Conservation (phyloP, 768 basidiomycete species). For the Postia placenta region DNA sequence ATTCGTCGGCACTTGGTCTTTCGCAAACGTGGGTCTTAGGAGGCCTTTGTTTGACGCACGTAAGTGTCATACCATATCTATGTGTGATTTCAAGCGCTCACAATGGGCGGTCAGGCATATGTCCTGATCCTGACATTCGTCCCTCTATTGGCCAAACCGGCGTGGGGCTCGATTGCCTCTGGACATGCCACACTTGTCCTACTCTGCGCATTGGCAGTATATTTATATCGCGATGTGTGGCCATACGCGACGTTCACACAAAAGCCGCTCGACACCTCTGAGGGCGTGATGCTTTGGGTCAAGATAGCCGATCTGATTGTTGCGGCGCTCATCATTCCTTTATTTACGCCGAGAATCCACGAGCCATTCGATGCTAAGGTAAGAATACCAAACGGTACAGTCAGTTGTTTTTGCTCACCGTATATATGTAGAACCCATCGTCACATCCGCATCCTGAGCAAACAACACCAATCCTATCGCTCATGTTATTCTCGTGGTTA, state of each 20-base stretch:
- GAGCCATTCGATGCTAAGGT: slow-evolving; percentile 47
- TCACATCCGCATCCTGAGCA: slow-evolving; percentile 23
- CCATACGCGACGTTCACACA: slow-evolving; percentile 49
- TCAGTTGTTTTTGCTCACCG: too few relatives aligned
- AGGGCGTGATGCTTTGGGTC: slow-evolving; percentile 46
- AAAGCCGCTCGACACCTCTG: slow-evolving; percentile 38
- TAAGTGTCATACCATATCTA: slow-evolving; percentile 2
- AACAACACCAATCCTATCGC: slow-evolving; percentile 23
- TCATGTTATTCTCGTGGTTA: slow-evolving; percentile 43
- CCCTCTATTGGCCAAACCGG: slow-evolving; percentile 8
- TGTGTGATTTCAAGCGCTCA: background rate
- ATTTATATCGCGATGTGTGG: slow-evolving; percentile 48
- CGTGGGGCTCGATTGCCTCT: slow-evolving; percentile 19
- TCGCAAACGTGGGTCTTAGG: slow-evolving; percentile 10
- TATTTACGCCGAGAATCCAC: slow-evolving; percentile 49
- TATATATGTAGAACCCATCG: too few relatives aligned
- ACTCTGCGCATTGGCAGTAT: slow-evolving; percentile 39
- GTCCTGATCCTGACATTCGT: slow-evolving; percentile 17
- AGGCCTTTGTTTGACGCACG: slow-evolving; percentile 12
- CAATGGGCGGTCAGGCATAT: slow-evolving; percentile 11
- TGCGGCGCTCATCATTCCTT: slow-evolving; percentile 43
- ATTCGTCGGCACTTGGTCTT: slow-evolving; percentile 18
- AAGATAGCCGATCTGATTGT: slow-evolving; percentile 39
- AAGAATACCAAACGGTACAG: slow-evolving; percentile 16
- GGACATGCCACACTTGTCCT: slow-evolving; percentile 44